Percentiles rank a stretch among this genome's conserved stretches.
phyloP scores from a whole-genome alignment of 805 yeast genomes.

The Candida qinlingensis region DNA sequence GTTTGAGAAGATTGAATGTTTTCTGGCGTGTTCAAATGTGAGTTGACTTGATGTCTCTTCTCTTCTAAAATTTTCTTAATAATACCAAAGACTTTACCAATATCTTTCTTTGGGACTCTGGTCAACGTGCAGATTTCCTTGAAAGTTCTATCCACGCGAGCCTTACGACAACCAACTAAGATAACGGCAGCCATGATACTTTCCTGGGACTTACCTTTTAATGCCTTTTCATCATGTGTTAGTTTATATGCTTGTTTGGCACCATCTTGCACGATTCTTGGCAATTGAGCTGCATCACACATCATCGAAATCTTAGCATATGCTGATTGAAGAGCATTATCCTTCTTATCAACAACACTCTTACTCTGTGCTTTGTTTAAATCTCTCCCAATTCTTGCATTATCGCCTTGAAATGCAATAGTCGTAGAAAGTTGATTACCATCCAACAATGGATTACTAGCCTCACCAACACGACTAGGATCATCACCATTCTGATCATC shows the following conservation, averaged over 20 bases:
- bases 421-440: constrained; percentile 89
- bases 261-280: constrained; percentile 93
- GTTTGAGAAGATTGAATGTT: constrained; percentile 71
- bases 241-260: constrained; percentile 94
- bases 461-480: constrained; percentile 99
- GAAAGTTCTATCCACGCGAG: constrained; percentile 89
- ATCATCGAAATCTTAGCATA: constrained; percentile 88
- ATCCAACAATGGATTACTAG: constrained; percentile 86
- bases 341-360: constrained; percentile 80
- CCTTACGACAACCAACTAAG: constrained; percentile 89
- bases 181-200: constrained; percentile 96
- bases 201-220: constrained; percentile 89
- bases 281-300: constrained; percentile 95
- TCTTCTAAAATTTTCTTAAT: constrained; percentile 64
- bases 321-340: constrained; percentile 82
- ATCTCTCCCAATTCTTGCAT: constrained; percentile 80
- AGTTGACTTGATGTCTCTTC: constrained; percentile 26
- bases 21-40: constrained; percentile 28
- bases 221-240: constrained; percentile 78
- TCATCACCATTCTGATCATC: constrained; percentile 98
- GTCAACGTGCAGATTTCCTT: constrained; percentile 95
- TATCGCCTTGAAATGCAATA: constrained; percentile 81
- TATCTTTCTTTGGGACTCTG: constrained; percentile 88
- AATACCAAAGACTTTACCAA: constrained; percentile 83
- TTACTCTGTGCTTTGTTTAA: constrained; percentile 85